phyloP scores from a whole-genome alignment of 192 early-diverging fungal species.

The Gaertneriomyces semiglobifer region DNA sequence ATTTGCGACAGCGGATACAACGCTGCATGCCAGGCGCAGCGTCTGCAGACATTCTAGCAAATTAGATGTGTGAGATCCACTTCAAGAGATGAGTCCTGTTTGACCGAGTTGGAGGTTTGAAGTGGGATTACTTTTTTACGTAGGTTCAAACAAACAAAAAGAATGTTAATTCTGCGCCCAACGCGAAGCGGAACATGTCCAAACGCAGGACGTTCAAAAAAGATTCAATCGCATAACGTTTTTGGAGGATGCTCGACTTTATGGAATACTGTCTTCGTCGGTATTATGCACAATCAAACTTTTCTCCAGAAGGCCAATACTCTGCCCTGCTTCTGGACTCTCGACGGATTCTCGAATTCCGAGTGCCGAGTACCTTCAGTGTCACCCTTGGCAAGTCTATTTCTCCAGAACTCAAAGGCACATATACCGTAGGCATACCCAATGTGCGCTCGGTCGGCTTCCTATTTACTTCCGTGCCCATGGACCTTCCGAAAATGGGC shows the following conservation, averaged over 20 bases:
- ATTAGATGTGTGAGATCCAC: too few relatives aligned
- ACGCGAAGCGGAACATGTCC: too few relatives aligned
- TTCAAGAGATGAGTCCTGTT: too few relatives aligned
- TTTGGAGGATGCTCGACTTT: constrained; percentile 66
- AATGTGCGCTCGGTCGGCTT: constrained; percentile 69
- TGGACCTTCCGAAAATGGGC: constrained; percentile 35
- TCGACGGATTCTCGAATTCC: constrained; percentile 74
- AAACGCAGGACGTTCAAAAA: too few relatives aligned
- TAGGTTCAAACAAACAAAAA: too few relatives aligned
- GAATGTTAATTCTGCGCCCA: too few relatives aligned
- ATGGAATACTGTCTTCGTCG: constrained; percentile 76
- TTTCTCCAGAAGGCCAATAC: constrained; percentile 67
- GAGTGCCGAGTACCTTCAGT: constrained; percentile 68
- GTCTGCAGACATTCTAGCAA: too few relatives aligned
- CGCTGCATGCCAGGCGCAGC: too few relatives aligned
- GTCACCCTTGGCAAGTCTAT: constrained; percentile 72
- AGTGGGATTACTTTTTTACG: too few relatives aligned
- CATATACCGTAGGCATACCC: constrained; percentile 66
- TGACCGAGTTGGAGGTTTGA: too few relatives aligned
- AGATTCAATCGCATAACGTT: too few relatives aligned
- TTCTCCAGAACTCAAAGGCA: constrained; percentile 70
- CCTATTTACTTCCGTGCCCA: constrained; percentile 70
- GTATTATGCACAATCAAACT: constrained; percentile 72
- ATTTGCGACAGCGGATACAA: too few relatives aligned
- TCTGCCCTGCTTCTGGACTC: constrained; percentile 14